Base-by-base conservation (phyloP, 1,284 basidiomycete species). In the Rhodotorula sp. region DNA sequence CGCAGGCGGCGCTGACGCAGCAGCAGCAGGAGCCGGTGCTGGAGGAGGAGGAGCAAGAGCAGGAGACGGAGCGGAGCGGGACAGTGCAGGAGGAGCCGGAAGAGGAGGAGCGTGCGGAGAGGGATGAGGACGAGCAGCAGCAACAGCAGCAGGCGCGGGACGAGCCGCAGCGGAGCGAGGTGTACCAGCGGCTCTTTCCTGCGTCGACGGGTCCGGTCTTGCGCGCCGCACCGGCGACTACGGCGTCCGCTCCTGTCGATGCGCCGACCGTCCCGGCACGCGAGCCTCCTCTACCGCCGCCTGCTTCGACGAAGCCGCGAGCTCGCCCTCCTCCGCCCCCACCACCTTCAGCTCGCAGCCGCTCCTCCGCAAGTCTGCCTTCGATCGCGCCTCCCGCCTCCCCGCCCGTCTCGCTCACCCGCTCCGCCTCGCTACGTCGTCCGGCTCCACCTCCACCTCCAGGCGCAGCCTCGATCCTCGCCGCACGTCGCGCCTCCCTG, bases 271-370 rank as follows among this genome's bases (percentile, higher is more conserved):
- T 12, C 13, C 21, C 25, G 14, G 44, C 42, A 17, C 45, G 25
- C 58, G 53, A 59, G 23, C 59, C 56, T 16, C 54, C 21, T 61
- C 67, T n/a, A 21, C 67, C 58, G 21, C 60, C 64, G 21, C 61
- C 56, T 16, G 53, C 21, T 3, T 49, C 57, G 13, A 50, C 57
- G 10, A n/a, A n/a, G 12, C 9, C 49, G 46, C 48, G 21, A 14
- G 48, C 53, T 7, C 21, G 23, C 7, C 58, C 45, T 10, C 44
- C 58, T n/a, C 50, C 52, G 27, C n/a, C 48, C 5, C 50, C 17
- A 7, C 54, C n/a, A 2, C 53, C 52, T 5, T 41, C 21, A 44
- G 53, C 52, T 3, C 52, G 13, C 56, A 12, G 14, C 44, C 25
- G 19, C 58, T 16, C 27, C 58, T 16, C 14, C 58, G 52, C 61